Conservation (phyloP, 192 early-diverging fungal genomes). For the Coemansia umbellata region DNA sequence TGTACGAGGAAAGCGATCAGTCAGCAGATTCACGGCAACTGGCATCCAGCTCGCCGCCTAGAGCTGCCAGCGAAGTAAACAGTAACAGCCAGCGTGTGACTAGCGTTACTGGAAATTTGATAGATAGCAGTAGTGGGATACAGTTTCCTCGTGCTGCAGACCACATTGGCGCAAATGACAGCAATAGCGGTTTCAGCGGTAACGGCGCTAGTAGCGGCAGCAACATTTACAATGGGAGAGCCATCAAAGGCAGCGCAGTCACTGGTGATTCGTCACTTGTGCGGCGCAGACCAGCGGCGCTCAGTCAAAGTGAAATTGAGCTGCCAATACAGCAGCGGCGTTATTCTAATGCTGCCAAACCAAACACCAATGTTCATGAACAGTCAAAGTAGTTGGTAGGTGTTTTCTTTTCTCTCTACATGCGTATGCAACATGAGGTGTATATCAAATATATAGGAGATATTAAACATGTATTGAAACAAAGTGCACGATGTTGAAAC, state of each 20-base stretch:
- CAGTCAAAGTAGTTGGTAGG: no score
- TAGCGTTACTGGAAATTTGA: background rate
- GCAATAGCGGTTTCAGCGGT: background rate
- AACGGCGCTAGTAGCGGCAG: conserved; percentile 8
- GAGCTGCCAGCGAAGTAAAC: background rate
- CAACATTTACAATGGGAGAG: conserved; percentile 8
- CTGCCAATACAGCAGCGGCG: conserved; percentile 23
- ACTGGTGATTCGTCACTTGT: conserved; percentile 26
- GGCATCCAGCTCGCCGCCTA: background rate
- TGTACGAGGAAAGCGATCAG: no score
- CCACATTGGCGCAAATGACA: background rate
- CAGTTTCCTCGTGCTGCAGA: conserved; percentile 18
- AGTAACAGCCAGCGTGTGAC: background rate
- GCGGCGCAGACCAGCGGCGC: conserved; percentile 27
- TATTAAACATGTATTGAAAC: background rate
- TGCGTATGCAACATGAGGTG: no score
- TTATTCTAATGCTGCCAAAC: conserved; percentile 7
- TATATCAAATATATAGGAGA: no score
- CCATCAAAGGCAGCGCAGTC: conserved; percentile 1
- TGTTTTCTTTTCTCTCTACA: no score
- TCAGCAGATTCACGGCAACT: no score
- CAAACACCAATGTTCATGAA: background rate
- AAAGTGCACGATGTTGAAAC: background rate
- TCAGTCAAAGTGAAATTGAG: conserved; percentile 22
- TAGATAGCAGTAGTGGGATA: conserved; percentile 12